A percentile compares a stretch with the other conserved stretches of the same genome.
Conservation (phyloP, 176 grass and related monocot species). For the Olyra latifolia region DNA sequence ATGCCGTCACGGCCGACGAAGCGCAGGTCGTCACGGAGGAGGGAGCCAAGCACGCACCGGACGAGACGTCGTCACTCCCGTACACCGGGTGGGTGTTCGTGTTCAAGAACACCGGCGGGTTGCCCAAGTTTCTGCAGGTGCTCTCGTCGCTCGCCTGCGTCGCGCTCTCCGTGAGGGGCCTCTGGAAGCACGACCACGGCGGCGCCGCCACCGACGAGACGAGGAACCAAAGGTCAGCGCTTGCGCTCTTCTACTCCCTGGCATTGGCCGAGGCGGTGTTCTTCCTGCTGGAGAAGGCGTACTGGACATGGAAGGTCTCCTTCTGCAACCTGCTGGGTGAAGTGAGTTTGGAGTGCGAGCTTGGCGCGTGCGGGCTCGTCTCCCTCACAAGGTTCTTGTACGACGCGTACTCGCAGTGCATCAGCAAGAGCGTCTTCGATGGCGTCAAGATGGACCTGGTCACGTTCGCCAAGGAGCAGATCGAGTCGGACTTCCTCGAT, state of each 20-base stretch:
- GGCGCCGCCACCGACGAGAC: slow-evolving; percentile 23
- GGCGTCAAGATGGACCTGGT: slow-evolving; percentile 79
- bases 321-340: slow-evolving; percentile 26
- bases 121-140: slow-evolving; percentile 53
- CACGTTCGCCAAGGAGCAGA: slow-evolving; percentile 53
- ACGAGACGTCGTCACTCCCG: slow-evolving; percentile 53
- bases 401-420: slow-evolving; percentile 61
- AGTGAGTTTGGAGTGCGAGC: slow-evolving; percentile 44
- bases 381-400: slow-evolving; percentile 68
- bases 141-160: slow-evolving; percentile 47
- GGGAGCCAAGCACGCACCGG: slow-evolving; percentile 42
- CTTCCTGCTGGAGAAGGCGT: slow-evolving; percentile 66
- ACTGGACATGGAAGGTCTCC: slow-evolving; percentile 54
- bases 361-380: slow-evolving; percentile 43
- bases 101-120: slow-evolving; percentile 41
- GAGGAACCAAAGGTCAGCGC: slow-evolving; percentile 45
- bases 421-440: slow-evolving; percentile 57
- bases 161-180: slow-evolving; percentile 45
- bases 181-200: slow-evolving; percentile 39
- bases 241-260: slow-evolving; percentile 64
- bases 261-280: slow-evolving; percentile 53
- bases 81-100: slow-evolving; percentile 59
- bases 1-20: not conserved
- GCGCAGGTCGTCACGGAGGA: slow-evolving; percentile 34
- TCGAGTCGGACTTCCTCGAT: slow-evolving; percentile 55